Conservation (phyloP, 2,329 filamentous ascomycete genomes). For the Talaromyces sp. region DNA sequence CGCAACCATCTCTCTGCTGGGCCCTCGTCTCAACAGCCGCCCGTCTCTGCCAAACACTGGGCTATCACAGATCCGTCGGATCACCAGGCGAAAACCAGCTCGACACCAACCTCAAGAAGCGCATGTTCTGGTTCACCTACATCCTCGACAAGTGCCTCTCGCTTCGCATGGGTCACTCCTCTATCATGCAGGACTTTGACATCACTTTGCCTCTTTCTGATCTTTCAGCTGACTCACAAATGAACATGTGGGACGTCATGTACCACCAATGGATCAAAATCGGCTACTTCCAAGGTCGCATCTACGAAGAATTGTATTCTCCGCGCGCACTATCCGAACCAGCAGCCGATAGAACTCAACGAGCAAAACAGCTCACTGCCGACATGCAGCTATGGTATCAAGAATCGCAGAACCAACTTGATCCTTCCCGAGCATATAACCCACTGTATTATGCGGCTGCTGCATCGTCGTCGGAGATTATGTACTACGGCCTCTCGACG, state of each 20-base stretch:
- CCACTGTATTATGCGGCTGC: constrained; percentile 27
- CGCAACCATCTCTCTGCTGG: constrained; percentile 62
- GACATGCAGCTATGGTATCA: constrained; percentile 21
- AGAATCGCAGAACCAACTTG: constrained; percentile 18
- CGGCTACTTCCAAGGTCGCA: constrained; percentile 56
- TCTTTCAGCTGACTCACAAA: constrained; percentile 20
- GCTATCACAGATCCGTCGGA: constrained; percentile 52
- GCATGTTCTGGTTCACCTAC: constrained; percentile 60
- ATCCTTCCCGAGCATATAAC: constrained; percentile 21
- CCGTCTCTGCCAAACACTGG: constrained; percentile 60
- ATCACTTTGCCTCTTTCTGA: constrained; percentile 50
- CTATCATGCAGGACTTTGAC: constrained; percentile 59
- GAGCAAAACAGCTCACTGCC: constrained; percentile 15
- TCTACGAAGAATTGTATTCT: constrained; percentile 58
- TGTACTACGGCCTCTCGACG: constrained; percentile 35
- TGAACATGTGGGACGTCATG: constrained; percentile 44
- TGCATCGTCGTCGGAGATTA: constrained; percentile 33
- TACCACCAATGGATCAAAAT: constrained; percentile 56
- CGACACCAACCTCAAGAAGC: constrained; percentile 28
- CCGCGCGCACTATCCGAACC: constrained; percentile 31
- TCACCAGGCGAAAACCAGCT: constrained; percentile 28
- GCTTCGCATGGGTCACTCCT: constrained; percentile 57
- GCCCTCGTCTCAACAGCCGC: constrained; percentile 59
- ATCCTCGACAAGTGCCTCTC: constrained; percentile 58
- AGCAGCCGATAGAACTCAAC: constrained; percentile 27